Percentiles rank a stretch among this genome's conserved stretches.
These are phyloP conservation scores for Suillus weaverae DNA, from an alignment of 768 basidiomycete species.

Conservation along the genomic window DNA sequence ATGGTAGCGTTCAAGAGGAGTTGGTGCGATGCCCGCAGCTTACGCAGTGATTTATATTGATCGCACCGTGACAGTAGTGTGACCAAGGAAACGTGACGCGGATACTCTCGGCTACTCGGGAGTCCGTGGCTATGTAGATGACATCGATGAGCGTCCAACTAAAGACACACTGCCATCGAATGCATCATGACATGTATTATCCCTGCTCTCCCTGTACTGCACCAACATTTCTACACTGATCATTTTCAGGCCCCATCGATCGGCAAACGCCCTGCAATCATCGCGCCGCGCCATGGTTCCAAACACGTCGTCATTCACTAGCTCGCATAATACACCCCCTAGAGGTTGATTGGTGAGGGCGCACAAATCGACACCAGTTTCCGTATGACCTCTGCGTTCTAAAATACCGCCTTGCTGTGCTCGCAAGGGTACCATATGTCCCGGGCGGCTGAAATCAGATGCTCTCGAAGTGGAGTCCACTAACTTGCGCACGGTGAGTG, in stretches of 20 bases:
- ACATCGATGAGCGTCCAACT: too few relatives aligned
- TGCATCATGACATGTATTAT: background rate
- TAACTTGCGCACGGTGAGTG: slow-evolving; percentile 81
- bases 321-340: slow-evolving; percentile 84
- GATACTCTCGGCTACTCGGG: background rate
- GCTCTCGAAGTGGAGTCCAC: slow-evolving; percentile 58
- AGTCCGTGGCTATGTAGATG: too few relatives aligned
- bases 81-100: slow-evolving; percentile 2
- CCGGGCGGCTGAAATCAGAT: slow-evolving; percentile 85
- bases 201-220: slow-evolving; percentile 31
- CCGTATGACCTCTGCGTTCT: slow-evolving; percentile 88
- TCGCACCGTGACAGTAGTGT: slow-evolving; percentile 3
- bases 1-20: slow-evolving; percentile 39
- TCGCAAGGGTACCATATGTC: slow-evolving; percentile 92
- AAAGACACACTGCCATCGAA: too few relatives aligned
- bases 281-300: slow-evolving; percentile 93
- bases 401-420: slow-evolving; percentile 84
- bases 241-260: slow-evolving; percentile 88
- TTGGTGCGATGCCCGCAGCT: slow-evolving; percentile 19
- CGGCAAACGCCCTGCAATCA: slow-evolving; percentile 89
- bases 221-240: slow-evolving; percentile 88
- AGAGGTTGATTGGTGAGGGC: slow-evolving; percentile 60
- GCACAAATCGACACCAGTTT: slow-evolving; percentile 87
- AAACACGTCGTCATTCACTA: slow-evolving; percentile 86
- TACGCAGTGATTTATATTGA: slow-evolving; percentile 21